Evolutionary conservation across 1,284 basidiomycete genomes (phyloP).

Genomic region (Austropuccinia psidii): DNA sequence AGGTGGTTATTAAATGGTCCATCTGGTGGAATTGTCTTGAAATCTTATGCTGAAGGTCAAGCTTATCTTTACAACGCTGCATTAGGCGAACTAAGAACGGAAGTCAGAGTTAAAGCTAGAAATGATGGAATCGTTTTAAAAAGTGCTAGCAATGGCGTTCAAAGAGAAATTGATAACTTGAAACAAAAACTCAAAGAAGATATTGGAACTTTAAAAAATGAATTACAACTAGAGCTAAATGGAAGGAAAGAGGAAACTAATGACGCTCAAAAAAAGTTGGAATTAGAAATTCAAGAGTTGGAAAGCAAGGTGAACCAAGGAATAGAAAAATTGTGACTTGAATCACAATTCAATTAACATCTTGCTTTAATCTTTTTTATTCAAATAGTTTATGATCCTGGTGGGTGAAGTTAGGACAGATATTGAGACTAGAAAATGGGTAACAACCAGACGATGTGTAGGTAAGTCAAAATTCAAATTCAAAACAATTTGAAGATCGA

Average conservation of each 20-base stretch:
- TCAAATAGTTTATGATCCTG: conserved; percentile 61
- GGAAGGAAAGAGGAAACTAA: conserved; percentile 88
- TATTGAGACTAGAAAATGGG: conserved; percentile 83
- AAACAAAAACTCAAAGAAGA: conserved; percentile 92
- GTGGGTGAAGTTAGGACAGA: conserved; percentile 70
- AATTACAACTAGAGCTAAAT: conserved; percentile 96
- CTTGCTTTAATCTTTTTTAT: not conserved
- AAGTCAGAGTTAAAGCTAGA: conserved; percentile 70
- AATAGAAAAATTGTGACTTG: not conserved
- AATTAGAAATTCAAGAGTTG: conserved; percentile 75
- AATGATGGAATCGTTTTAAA: conserved; percentile 77
- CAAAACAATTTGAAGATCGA: not conserved
- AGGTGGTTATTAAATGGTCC: conserved; percentile 22
- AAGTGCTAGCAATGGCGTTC: conserved; percentile 64
- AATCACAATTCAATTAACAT: not conserved
- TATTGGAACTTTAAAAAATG: conserved; percentile 77
- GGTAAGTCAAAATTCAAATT: conserved; percentile 52
- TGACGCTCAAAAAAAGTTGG: conserved; percentile 74
- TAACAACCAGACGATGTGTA: conserved; percentile 77
- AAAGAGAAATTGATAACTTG: conserved; percentile 79
- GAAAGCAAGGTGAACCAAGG: conserved; percentile 41
- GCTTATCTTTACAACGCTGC: conserved; percentile 94
- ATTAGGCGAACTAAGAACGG: conserved; percentile 78
- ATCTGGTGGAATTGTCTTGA: conserved; percentile 27
- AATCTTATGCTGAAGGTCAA: conserved; percentile 48